Percentiles rank a stretch among this genome's conserved stretches.
Evolutionary conservation across 345 rosid species (phyloP).

Genomic region (Rubroshorea leprosula): DNA sequence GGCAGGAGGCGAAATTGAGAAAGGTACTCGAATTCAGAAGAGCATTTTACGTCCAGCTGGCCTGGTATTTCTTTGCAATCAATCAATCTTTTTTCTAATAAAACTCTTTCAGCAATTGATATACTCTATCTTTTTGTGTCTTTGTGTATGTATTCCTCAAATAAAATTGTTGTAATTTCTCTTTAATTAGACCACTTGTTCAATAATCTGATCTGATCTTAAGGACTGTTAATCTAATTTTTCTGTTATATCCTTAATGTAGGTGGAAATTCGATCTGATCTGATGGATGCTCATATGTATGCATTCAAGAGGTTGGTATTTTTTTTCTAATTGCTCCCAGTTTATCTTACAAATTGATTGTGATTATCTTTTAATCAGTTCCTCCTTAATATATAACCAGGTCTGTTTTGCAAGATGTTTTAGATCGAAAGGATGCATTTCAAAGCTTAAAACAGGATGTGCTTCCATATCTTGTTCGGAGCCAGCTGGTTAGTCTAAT

Average conservation of each 20-base stretch:
- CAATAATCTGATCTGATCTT: not conserved
- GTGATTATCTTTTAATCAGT: constrained; percentile 6
- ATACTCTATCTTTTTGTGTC: not conserved
- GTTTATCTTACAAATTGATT: not conserved
- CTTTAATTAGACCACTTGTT: no score
- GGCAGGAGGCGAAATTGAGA: constrained; percentile 73
- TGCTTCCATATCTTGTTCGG: constrained; percentile 85
- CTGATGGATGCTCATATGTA: constrained; percentile 96
- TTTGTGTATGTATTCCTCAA: not conserved
- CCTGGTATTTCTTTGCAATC: constrained; percentile 45
- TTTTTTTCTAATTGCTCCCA: constrained; percentile 8
- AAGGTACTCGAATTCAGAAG: constrained; percentile 67
- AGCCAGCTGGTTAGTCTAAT: constrained; percentile 83
- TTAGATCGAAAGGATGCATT: constrained; percentile 61
- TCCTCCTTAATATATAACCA: constrained; percentile 24
- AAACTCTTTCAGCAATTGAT: not conserved
- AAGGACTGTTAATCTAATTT: constrained; percentile 13
- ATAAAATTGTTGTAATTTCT: not conserved
- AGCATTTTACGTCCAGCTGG: constrained; percentile 79
- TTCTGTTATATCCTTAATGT: constrained; percentile 24
- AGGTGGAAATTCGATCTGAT: constrained; percentile 96
- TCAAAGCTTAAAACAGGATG: constrained; percentile 76
- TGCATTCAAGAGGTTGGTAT: constrained; percentile 88
- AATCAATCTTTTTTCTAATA: not conserved
- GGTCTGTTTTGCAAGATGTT: constrained; percentile 76